Evolutionary conservation across 192 early-diverging fungal species (phyloP).

Genomic region (Umbelopsis vinacea): DNA sequence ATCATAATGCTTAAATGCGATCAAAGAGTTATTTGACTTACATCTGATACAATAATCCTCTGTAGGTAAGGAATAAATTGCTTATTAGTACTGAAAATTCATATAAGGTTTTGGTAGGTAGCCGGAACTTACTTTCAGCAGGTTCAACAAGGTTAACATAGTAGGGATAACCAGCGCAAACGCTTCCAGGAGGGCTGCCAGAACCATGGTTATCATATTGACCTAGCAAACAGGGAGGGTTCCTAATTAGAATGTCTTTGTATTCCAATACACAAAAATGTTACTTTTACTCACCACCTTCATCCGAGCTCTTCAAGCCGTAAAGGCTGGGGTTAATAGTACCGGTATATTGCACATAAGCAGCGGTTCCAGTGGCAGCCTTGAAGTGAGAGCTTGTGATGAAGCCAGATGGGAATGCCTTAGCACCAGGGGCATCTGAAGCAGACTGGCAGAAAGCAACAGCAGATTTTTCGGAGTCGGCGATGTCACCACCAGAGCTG

Average conservation of each 20-base stretch:
- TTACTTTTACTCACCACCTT: constrained; percentile 44
- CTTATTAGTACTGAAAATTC: background rate
- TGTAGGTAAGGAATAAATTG: background rate
- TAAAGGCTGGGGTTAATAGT: constrained; percentile 33
- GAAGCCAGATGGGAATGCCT: constrained; percentile 40
- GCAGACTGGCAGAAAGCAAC: constrained; percentile 47
- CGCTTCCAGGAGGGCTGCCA: constrained; percentile 30
- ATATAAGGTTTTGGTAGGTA: too few species aligned
- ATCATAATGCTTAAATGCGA: too few species aligned
- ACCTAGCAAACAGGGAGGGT: background rate
- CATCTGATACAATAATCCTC: constrained; percentile 55
- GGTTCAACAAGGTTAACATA: constrained; percentile 48
- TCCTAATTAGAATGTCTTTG: background rate
- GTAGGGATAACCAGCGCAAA: constrained; percentile 37
- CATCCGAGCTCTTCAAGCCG: constrained; percentile 23
- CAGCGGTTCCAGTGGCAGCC: constrained; percentile 24
- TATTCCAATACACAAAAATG: constrained; percentile 27
- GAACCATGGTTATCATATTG: constrained; percentile 43
- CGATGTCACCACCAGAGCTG: constrained; percentile 45
- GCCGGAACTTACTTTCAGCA: constrained; percentile 21
- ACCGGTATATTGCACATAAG: constrained; percentile 46
- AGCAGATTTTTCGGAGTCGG: constrained; percentile 46
- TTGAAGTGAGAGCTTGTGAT: constrained; percentile 28
- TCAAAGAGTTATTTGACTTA: too few species aligned
- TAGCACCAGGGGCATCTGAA: constrained; percentile 44